Percentiles rank a stretch among this genome's conserved stretches.
Evolutionary conservation across 1,139 yeast genomes (phyloP).

Genomic region (Taiozyma sp.): DNA sequence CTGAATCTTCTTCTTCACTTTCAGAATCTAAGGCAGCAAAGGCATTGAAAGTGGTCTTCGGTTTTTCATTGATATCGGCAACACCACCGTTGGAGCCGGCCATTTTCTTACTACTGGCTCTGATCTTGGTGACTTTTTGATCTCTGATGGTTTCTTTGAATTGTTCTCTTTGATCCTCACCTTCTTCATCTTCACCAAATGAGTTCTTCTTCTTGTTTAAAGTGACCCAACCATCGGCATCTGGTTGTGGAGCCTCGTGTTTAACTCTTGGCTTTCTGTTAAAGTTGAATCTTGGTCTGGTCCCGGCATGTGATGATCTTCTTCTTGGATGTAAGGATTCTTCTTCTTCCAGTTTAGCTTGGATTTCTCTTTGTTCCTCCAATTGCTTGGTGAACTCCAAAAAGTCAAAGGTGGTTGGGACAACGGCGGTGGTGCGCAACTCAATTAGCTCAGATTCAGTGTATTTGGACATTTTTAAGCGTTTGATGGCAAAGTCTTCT

Average conservation of each 20-base stretch:
- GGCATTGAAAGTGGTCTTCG: conserved; percentile 65
- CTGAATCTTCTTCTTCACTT: conserved; percentile 36
- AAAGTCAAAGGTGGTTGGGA: conserved; percentile 59
- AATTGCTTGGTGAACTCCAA: conserved; percentile 61
- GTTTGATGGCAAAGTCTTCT: neutral
- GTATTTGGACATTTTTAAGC: conserved; percentile 47
- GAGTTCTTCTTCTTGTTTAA: conserved; percentile 47
- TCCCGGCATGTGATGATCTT: conserved; percentile 53
- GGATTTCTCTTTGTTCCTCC: conserved; percentile 53
- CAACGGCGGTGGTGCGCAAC: conserved; percentile 50
- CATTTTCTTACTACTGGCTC: conserved; percentile 70
- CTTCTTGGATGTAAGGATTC: conserved; percentile 36
- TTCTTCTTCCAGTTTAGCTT: conserved; percentile 27
- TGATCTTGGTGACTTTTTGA: conserved; percentile 47
- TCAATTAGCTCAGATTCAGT: conserved; percentile 66
- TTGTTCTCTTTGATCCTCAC: conserved; percentile 39
- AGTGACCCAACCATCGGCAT: conserved; percentile 83
- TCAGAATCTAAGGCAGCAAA: conserved; percentile 73
- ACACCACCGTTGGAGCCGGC: conserved; percentile 70
- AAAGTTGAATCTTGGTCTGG: conserved; percentile 52
- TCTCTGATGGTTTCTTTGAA: conserved; percentile 44
- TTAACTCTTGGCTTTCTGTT: conserved; percentile 41
- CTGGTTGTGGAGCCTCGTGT: conserved; percentile 38
- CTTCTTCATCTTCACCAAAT: conserved; percentile 38
- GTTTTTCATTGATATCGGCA: conserved; percentile 67